Conservation (phyloP, 108 stramenopile species). For the Parietichytrium sp. region DNA sequence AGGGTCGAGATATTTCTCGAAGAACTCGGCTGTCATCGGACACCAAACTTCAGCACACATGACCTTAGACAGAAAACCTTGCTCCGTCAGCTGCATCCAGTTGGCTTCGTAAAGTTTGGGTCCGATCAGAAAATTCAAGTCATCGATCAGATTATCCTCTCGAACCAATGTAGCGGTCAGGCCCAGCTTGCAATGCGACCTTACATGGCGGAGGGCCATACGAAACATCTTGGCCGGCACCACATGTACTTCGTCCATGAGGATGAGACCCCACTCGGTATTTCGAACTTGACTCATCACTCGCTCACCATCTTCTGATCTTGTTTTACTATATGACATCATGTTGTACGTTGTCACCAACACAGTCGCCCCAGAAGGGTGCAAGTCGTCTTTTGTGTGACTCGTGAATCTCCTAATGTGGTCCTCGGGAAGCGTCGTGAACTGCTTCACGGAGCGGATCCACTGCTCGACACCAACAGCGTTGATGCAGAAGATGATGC, state of each 20-base stretch:
- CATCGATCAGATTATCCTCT: conserved; percentile 94
- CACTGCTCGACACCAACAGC: conserved; percentile 92
- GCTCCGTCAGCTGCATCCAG: conserved; percentile 98
- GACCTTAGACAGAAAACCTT: conserved; percentile 94
- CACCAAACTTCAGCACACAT: conserved; percentile 97
- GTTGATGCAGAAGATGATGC: conserved; percentile 90
- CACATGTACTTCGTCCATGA: conserved; percentile 98
- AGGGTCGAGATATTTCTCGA: conserved; percentile 81
- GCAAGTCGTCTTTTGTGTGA: conserved; percentile 81
- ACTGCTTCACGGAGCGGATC: conserved; percentile 88
- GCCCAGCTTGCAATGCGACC: conserved; percentile 95
- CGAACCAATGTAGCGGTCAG: conserved; percentile 97
- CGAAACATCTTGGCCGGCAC: conserved; percentile 94
- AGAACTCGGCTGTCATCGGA: conserved; percentile 96
- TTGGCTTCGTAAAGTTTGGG: conserved; percentile 99
- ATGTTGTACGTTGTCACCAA: conserved; percentile 97
- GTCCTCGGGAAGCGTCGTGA: conserved; percentile 84
- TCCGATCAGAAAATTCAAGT: conserved; percentile 93
- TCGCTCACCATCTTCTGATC: conserved; percentile 78
- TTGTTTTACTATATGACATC: conserved; percentile 82
- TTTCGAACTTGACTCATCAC: conserved; percentile 81
- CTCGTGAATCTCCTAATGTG: conserved; percentile 85
- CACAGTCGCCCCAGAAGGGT: conserved; percentile 68
- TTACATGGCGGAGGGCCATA: conserved; percentile 75
- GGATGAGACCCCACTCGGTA: conserved; percentile 93